Base-by-base conservation (phyloP, 371 early-diverging fungal genomes). In the Mortierella sp. region DNA sequence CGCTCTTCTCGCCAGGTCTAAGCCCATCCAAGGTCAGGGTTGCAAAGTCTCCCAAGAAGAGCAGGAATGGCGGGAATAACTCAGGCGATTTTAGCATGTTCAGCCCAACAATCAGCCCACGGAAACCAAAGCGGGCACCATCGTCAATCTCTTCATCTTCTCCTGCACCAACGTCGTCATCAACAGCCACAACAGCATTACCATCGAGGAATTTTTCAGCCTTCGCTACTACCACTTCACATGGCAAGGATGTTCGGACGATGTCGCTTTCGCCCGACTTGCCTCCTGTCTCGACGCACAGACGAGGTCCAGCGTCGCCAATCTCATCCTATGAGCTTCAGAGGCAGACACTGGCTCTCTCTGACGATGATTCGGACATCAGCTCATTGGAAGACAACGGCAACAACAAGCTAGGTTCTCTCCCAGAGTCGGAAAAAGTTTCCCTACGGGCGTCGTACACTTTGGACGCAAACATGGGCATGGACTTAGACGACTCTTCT, bases 51-150 rank as follows among this genome's bases (percentile, higher is more conserved):
- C 54, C 72, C 10, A 80, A 80, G 57, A 80, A 77, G 57, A 72
- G 19, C 21, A 34, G 37, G 3, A 24, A 46, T 10, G 55, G 24
- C 19, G n/a, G 59, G 10, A 43, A 37, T 11, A 64, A 24, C 5
- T 28, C 44, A 0, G 70, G 48, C 28, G 83, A 71, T 26, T 74
- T 69, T 19, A 74, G 72, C 61, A 57, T 84, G 71, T 84, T 84
- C 64, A 84, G 84, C 46, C 84, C 84, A 13, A 80, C 81, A 8
- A 78, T 84, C 70, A 83, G 80, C 46, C 83, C 83, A n/a, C 83
- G 83, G 64, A 80, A 83, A 54, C 43, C 59, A 28, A 83, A 77
- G 48, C 77, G 77, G 61, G n/a, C 37, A 8, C 51, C 24, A n/a
- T 21, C 67, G 24, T 19, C 24, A 9, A 28, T 44, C 37, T 61